Conservation (phyloP, 208 protist genomes). For the Acanthamoeba rhysodes region DNA sequence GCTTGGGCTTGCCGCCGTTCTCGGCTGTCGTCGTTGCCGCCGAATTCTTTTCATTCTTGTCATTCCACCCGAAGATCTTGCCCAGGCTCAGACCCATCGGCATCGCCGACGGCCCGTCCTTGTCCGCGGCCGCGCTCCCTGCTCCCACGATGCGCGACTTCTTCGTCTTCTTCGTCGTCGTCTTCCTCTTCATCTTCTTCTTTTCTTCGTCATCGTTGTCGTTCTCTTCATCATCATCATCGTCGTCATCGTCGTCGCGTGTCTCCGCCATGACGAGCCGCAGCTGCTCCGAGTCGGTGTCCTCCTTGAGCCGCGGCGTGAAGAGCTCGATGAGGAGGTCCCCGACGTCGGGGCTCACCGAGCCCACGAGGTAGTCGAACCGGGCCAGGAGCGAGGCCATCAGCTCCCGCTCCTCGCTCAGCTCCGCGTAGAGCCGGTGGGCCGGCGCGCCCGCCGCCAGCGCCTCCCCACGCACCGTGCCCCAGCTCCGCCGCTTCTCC, state of each 20-base stretch:
- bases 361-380: neutral
- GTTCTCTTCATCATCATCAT: neutral
- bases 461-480: neutral
- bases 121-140: no score
- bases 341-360: slow-evolving; percentile 26
- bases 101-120: no score
- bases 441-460: neutral
- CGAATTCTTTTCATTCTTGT: no score
- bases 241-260: neutral
- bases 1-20: neutral
- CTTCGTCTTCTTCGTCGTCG: no score
- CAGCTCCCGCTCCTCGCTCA: neutral
- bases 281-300: neutral
- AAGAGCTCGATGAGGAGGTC: slow-evolving; percentile 58
- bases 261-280: no score
- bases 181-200: no score
- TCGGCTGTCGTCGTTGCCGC: neutral
- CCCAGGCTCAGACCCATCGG: no score
- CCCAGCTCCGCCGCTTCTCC: neutral
- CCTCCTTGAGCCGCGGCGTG: neutral
- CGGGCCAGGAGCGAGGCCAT: neutral
- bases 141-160: no score
- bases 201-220: no score
- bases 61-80: neutral
- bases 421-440: neutral